Evolutionary conservation across 164 flowering plant species (phyloP).

Genomic region (Tinospora cordifolia): DNA sequence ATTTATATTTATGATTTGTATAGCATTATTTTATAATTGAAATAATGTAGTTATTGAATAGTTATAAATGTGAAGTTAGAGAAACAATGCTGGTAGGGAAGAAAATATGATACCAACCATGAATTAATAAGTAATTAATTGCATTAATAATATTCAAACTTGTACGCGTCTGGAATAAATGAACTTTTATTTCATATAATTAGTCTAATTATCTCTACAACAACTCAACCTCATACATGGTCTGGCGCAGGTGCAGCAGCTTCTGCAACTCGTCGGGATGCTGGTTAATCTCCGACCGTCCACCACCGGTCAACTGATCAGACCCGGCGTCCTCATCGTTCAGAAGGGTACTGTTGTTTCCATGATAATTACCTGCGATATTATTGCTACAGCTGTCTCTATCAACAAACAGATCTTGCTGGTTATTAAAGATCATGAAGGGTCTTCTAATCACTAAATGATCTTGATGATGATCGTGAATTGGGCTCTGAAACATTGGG

Average conservation of each 20-base stretch:
- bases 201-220: neutral
- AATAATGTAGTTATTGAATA: no score
- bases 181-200: no score
- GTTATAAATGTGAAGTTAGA: neutral
- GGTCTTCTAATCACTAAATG: neutral
- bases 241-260: slow-evolving; percentile 15
- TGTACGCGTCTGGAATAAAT: no score
- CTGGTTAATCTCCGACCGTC: slow-evolving; percentile 8
- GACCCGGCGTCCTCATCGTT: neutral
- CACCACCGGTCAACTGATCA: neutral
- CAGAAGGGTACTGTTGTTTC: neutral
- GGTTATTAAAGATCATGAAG: neutral
- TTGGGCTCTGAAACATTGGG: no score
- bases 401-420: neutral
- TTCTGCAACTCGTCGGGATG: slow-evolving; percentile 16
- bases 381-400: neutral
- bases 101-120: no score
- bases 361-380: no score
- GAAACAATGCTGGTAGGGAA: neutral
- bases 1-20: no score
- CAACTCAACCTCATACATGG: slow-evolving; percentile 22
- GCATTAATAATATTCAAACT: no score
- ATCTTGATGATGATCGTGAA: slow-evolving; percentile 8
- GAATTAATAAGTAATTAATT: no score
- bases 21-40: no score